Evolutionary conservation across 495 filamentous ascomycete species (phyloP), one percentile per base, ranked within the genome.

Genomic region (Peziza echinospora): DNA sequence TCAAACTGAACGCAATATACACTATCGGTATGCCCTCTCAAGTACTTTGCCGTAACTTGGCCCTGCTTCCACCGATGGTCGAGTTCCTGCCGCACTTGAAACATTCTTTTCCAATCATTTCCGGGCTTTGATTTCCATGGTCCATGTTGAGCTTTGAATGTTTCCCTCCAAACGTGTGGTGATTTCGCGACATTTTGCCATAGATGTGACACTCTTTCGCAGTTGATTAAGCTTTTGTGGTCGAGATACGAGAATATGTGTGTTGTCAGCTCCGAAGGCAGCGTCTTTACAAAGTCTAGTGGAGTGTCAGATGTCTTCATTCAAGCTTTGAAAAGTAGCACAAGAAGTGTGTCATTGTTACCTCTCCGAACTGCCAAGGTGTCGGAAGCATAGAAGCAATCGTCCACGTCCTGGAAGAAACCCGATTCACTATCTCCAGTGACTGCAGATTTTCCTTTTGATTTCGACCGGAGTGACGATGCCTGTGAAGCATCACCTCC

Each of bases 1-100:
- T 97, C 89, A 64, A 94, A 97, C 59, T 96, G 89, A 30, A 87
- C 75, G 61, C 89, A 96, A 63, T 97, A 97, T 21, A 97, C 86
- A 51, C 83, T 93, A 61, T 96, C 89, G 9, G 72, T 72, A 56
- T 97, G 89, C 1, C 91, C 89, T 56, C 87, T 80, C 16, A 96
- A 67, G 60, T 92, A 93, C 45, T 91, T 78, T 0, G 82, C 77
- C 37, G 75, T 78, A 21, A 82, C 80, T 45, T 76, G 71, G 49
- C 82, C 80, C 37, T 75, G 62, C 50, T 72, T 73, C 89, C 89
- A 97, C 42, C 79, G 75, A 43, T 69, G 64, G 46, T 85, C 77
- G 23, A 97, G 69, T 47, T 78, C 70, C 42, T 74, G 69, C 43
- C 81, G 77, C 30, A 78, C 78, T 50, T 73, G 64, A 60, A 82